These are phyloP conservation scores for Ceratobasidium sp. DNA, from an alignment of 1,284 basidiomycete genomes.

Conservation along the genomic window DNA sequence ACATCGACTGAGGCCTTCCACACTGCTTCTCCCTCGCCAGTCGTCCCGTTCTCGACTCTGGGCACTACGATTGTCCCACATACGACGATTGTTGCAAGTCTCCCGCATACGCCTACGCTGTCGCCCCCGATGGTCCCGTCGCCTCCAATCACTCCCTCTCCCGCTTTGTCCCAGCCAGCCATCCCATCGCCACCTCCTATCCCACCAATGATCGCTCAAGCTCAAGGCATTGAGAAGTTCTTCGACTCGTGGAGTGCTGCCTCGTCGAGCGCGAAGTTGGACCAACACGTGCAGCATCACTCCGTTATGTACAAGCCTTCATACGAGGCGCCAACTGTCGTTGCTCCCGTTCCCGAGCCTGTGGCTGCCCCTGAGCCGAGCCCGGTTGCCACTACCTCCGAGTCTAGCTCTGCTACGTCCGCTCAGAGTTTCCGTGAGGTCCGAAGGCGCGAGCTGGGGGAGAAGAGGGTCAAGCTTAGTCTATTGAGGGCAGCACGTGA, in stretches of 20 bases:
- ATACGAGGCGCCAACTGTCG: slow-evolving; percentile 23
- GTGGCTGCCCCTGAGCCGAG: not conserved
- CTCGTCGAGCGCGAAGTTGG: slow-evolving; percentile 36
- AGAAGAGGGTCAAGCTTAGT: slow-evolving; percentile 17
- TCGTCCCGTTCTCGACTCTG: slow-evolving; percentile 34
- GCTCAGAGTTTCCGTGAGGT: no score
- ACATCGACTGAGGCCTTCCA: slow-evolving; percentile 43
- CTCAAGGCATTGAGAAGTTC: slow-evolving; percentile 23
- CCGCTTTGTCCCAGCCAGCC: not conserved
- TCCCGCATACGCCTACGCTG: slow-evolving; percentile 31
- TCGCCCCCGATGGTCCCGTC: slow-evolving; percentile 9
- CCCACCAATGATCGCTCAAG: slow-evolving; percentile 21
- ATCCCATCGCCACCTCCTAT: slow-evolving; percentile 39
- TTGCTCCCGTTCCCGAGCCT: not conserved
- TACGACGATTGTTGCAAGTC: slow-evolving; percentile 40
- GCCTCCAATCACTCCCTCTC: slow-evolving; percentile 13
- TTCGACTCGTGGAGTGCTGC: slow-evolving; percentile 25
- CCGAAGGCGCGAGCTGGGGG: slow-evolving; percentile 22
- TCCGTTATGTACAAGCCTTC: slow-evolving; percentile 44
- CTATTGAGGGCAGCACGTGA: not conserved
- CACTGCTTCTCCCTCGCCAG: slow-evolving; percentile 41
- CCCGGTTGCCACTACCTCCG: not conserved
- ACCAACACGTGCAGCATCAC: slow-evolving; percentile 40
- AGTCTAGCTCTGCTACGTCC: no score
- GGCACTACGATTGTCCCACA: slow-evolving; percentile 41